Conservation (phyloP, 371 early-diverging fungal genomes). For the Batrachochytrium dendrobatidis region DNA sequence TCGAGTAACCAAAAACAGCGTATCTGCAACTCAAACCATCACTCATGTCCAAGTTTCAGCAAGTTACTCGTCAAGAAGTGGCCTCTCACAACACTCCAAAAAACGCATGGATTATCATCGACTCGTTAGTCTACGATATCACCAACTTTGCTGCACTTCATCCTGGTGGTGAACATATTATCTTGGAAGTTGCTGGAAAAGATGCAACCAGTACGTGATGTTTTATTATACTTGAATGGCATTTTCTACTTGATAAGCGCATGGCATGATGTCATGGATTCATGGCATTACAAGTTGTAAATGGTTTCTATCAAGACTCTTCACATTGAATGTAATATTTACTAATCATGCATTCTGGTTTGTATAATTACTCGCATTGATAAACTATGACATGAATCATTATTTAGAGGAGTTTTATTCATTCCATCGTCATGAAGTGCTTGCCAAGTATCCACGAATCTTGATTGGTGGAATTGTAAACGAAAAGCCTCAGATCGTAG, state of each 20-base stretch:
- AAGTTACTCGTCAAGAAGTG: too few relatives aligned
- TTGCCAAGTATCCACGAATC: constrained; percentile 46
- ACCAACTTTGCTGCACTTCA: too few relatives aligned
- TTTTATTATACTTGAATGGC: too few relatives aligned
- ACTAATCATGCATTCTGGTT: not conserved
- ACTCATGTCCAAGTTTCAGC: too few relatives aligned
- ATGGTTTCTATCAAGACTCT: not conserved
- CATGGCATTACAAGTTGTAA: not conserved
- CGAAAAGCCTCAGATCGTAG: constrained; percentile 25
- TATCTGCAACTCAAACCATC: too few relatives aligned
- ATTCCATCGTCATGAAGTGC: constrained; percentile 60
- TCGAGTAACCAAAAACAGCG: too few relatives aligned
- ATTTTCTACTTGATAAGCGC: not conserved
- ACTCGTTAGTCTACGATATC: too few relatives aligned
- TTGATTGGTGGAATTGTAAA: constrained; percentile 44
- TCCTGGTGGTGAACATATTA: too few relatives aligned
- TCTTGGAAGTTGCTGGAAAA: constrained; percentile 16
- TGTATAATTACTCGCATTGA: not conserved
- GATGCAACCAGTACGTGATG: constrained; percentile 16
- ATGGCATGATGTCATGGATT: not conserved
- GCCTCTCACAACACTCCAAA: too few relatives aligned
- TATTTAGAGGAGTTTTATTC: constrained; percentile 56
- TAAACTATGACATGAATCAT: too few relatives aligned
- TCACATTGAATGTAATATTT: not conserved
- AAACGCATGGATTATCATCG: too few relatives aligned